Conservation (phyloP, 2,329 filamentous ascomycete species). For the Pseudogymnoascus sp. region DNA sequence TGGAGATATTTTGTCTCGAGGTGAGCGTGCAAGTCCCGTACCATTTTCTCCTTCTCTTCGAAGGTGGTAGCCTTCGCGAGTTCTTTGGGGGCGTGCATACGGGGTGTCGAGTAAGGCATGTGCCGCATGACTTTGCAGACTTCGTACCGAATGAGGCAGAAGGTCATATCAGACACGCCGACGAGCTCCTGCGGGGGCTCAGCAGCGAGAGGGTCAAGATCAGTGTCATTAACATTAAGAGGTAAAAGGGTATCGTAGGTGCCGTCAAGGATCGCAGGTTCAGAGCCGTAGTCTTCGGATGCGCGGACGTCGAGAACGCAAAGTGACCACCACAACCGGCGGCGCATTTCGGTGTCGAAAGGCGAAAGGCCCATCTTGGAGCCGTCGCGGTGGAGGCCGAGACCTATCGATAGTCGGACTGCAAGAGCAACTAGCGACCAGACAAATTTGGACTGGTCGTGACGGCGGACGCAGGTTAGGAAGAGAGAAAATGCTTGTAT, state of each 20-base stretch:
- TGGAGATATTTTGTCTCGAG: slow-evolving; percentile 26
- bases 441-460: slow-evolving; percentile 33
- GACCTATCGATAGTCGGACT: slow-evolving; percentile 48
- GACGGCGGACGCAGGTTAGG: slow-evolving; percentile 43
- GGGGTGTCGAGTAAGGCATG: not conserved
- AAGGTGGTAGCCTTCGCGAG: slow-evolving; percentile 14
- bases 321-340: slow-evolving; percentile 52
- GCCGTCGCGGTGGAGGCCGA: slow-evolving; percentile 53
- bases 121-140: slow-evolving; percentile 24
- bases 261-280: slow-evolving; percentile 48
- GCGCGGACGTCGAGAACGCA: slow-evolving; percentile 51
- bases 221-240: slow-evolving; percentile 40
- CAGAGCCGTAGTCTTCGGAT: slow-evolving; percentile 54
- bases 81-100: slow-evolving; percentile 11
- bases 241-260: slow-evolving; percentile 50
- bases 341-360: slow-evolving; percentile 52
- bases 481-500: slow-evolving; percentile 48
- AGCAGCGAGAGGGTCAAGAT: slow-evolving; percentile 32
- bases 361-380: slow-evolving; percentile 44
- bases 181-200: slow-evolving; percentile 17
- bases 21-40: slow-evolving; percentile 23
- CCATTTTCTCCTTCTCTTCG: slow-evolving; percentile 26
- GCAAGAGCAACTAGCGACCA: slow-evolving; percentile 52
- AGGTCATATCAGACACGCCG: slow-evolving; percentile 32
- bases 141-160: slow-evolving; percentile 30